Conservation (phyloP, 2,329 filamentous ascomycete species). For the Scedosporium minutisporum region DNA sequence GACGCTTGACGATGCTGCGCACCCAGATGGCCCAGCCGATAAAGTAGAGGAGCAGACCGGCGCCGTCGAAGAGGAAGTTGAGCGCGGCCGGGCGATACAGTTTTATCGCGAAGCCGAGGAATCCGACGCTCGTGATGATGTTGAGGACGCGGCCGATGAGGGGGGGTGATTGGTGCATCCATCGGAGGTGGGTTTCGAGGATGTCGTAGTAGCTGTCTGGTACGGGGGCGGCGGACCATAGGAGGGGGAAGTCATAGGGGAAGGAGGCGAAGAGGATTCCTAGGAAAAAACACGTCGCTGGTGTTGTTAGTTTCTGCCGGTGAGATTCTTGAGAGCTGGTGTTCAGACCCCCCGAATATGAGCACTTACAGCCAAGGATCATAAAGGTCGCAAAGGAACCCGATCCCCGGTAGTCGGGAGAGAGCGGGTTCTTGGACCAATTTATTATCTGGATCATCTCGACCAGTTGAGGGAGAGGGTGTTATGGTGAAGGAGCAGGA, state of each 20-base stretch:
- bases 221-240: conserved; percentile 63
- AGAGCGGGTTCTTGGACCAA: conserved; percentile 47
- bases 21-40: conserved; percentile 89
- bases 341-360: neutral
- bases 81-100: conserved; percentile 88
- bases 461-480: neutral
- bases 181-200: conserved; percentile 80
- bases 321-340: neutral
- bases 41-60: conserved; percentile 71
- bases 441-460: conserved; percentile 30
- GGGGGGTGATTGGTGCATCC: conserved; percentile 83
- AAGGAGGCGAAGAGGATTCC: conserved; percentile 95
- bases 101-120: conserved; percentile 85
- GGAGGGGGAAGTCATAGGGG: conserved; percentile 88
- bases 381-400: conserved; percentile 90
- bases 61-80: conserved; percentile 89
- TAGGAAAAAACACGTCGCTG: conserved; percentile 92
- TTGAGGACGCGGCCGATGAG: conserved; percentile 89
- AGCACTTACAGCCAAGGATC: conserved; percentile 78
- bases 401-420: conserved; percentile 47
- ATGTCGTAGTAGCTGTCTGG: conserved; percentile 65
- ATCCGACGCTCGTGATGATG: conserved; percentile 80
- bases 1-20: conserved; percentile 91
- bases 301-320: neutral
- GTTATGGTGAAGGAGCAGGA: neutral